A percentile compares a stretch with the other conserved stretches of the same genome.
Evolutionary conservation across 1,284 basidiomycete species (phyloP).

Genomic region (Ganoderma sinense): DNA sequence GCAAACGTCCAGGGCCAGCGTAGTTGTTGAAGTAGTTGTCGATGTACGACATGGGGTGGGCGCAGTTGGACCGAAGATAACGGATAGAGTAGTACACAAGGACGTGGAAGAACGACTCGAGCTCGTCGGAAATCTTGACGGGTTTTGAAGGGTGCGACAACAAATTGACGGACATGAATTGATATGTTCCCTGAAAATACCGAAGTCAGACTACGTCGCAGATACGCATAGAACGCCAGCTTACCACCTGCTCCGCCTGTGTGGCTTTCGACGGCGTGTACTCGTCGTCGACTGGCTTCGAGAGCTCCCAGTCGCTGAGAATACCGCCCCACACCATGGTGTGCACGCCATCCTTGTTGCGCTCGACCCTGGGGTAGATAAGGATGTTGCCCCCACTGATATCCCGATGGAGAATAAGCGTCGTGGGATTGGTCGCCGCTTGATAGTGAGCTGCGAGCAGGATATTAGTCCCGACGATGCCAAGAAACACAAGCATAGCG

Average conservation of each 20-base stretch:
- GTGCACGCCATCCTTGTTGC: background rate
- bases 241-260: slow-evolving; percentile 7
- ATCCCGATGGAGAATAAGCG: slow-evolving; percentile 18
- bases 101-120: slow-evolving; percentile 21
- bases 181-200: slow-evolving; percentile 17
- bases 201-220: no score
- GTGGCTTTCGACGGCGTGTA: background rate
- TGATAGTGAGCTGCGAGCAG: background rate
- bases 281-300: background rate
- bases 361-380: background rate
- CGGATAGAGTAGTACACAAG: slow-evolving; percentile 16
- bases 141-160: background rate
- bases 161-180: slow-evolving; percentile 16
- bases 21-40: slow-evolving; percentile 12
- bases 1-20: background rate
- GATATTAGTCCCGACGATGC: background rate
- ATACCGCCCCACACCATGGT: slow-evolving; percentile 10
- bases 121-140: slow-evolving; percentile 12
- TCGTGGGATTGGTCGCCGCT: background rate
- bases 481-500: background rate
- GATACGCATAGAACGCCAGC: no score
- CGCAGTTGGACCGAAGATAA: slow-evolving; percentile 8
- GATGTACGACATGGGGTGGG: background rate
- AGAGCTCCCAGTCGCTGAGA: slow-evolving; percentile 25
- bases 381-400: slow-evolving; percentile 23